Percentiles rank a stretch among this genome's conserved stretches.
Conservation (phyloP, 345 rosid genomes). For the Physaria fendleri region DNA sequence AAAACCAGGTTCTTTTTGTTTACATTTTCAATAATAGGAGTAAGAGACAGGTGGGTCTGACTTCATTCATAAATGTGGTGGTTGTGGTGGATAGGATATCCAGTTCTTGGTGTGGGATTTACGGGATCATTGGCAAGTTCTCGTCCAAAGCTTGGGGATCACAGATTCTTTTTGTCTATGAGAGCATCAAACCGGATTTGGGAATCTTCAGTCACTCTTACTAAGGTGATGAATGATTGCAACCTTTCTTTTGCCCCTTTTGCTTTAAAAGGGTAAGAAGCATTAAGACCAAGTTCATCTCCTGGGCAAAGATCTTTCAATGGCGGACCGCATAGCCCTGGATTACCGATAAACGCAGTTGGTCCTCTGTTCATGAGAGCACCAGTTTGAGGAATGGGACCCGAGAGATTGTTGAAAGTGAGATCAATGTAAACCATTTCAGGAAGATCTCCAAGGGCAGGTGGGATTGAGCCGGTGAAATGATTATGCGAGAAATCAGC, state of each 20-base stretch:
- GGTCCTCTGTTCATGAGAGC: constrained; percentile 92
- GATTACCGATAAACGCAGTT: constrained; percentile 86
- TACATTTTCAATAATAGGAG: background rate
- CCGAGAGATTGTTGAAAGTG: constrained; percentile 77
- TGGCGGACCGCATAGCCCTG: constrained; percentile 86
- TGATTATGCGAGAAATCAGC: constrained; percentile 89
- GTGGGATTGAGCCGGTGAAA: constrained; percentile 68
- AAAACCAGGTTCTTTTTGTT: constrained; percentile 43
- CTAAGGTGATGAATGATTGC: constrained; percentile 58
- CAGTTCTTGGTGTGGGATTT: constrained; percentile 83
- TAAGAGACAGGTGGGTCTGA: background rate
- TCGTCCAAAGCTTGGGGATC: constrained; percentile 67
- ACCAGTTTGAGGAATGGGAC: constrained; percentile 94
- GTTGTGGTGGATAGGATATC: constrained; percentile 45
- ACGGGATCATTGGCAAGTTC: constrained; percentile 69
- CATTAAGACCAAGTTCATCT: constrained; percentile 38
- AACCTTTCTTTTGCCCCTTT: background rate
- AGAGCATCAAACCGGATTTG: constrained; percentile 57
- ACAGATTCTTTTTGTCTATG: constrained; percentile 72
- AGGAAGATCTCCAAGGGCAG: constrained; percentile 77
- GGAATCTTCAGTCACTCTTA: constrained; percentile 60
- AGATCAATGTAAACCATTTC: constrained; percentile 95
- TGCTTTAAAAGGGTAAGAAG: constrained; percentile 50
- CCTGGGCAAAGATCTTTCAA: constrained; percentile 70
- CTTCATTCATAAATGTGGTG: background rate